Conservation (phyloP, 208 protist species). For the Trypanosoma rangeli region DNA sequence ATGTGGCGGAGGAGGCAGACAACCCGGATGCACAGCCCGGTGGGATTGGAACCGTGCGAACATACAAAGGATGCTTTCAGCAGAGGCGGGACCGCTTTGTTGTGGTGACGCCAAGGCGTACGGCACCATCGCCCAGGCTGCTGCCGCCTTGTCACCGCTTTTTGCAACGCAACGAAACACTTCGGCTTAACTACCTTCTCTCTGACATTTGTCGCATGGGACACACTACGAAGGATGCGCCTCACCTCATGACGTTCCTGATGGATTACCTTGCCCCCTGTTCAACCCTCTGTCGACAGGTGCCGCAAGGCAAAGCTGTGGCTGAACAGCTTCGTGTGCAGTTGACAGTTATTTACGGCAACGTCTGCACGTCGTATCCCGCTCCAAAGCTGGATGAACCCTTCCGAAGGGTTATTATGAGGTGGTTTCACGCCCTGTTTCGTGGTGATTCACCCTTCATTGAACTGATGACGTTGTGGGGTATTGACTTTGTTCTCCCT, state of each 20-base stretch:
- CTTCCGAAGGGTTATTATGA: conserved; percentile 13
- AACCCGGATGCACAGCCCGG: conserved; percentile 7
- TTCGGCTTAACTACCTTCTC: conserved; percentile 17
- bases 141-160: conserved; percentile 15
- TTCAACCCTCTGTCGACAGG: background rate
- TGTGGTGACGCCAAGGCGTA: conserved; percentile 5
- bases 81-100: conserved; percentile 16
- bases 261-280: conserved; percentile 26
- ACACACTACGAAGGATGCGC: conserved; percentile 32
- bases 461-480: conserved; percentile 19
- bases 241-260: conserved; percentile 22
- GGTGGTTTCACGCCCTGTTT: conserved; percentile 27
- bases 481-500: conserved; percentile 20
- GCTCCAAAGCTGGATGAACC: background rate
- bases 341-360: conserved; percentile 24
- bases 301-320: background rate
- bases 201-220: conserved; percentile 30
- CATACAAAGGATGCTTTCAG: conserved; percentile 23
- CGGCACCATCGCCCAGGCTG: background rate
- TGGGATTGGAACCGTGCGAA: conserved; percentile 14
- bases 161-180: conserved; percentile 16
- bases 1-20: background rate
- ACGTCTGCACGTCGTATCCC: conserved; percentile 16
- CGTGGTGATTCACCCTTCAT: conserved; percentile 22
- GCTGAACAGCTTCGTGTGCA: conserved; percentile 8